Conservation (phyloP, 2,329 filamentous ascomycete species). For the Westerdykella aurantiaca region DNA sequence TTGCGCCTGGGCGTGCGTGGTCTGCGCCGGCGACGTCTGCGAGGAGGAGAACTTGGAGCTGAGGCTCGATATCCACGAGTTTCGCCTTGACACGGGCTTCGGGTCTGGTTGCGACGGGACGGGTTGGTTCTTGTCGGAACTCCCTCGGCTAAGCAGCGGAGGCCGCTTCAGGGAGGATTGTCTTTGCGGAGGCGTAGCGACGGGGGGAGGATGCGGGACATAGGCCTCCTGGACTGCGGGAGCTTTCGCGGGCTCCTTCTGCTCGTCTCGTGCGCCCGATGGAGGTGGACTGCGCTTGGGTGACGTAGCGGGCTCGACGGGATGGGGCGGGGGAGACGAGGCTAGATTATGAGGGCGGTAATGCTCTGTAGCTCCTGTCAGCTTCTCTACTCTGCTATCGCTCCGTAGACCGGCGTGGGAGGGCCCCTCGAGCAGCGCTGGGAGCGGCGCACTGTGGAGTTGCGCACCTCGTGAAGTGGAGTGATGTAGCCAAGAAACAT, state of each 20-base stretch:
- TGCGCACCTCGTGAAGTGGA: constrained; percentile 66
- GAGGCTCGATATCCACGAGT: constrained; percentile 90
- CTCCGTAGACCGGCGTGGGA: too few species aligned
- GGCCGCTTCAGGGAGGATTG: constrained; percentile 37
- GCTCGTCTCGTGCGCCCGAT: constrained; percentile 13
- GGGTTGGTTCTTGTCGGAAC: constrained; percentile 32
- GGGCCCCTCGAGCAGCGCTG: too few species aligned
- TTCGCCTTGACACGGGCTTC: constrained; percentile 46
- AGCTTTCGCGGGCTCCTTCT: constrained; percentile 8
- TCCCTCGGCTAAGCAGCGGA: constrained; percentile 38
- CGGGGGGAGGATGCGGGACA: constrained; percentile 10
- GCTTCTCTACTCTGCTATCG: too few species aligned
- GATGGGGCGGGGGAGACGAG: too few species aligned
- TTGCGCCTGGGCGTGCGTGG: constrained; percentile 30
- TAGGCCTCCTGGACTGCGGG: constrained; percentile 28
- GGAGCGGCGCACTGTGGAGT: constrained; percentile 2
- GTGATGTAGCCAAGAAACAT: constrained; percentile 88
- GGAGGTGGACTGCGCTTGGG: constrained; percentile 17
- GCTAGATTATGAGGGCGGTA: too few species aligned
- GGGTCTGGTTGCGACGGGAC: constrained; percentile 23
- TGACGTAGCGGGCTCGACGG: too few species aligned
- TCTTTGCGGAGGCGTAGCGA: constrained; percentile 17
- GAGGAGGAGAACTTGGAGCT: constrained; percentile 80
- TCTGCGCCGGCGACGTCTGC: constrained; percentile 37
- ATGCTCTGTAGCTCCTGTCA: constrained; percentile 18